These are phyloP conservation scores for Tricholoma terreum DNA, from an alignment of 768 basidiomycete species.

Conservation along the genomic window DNA sequence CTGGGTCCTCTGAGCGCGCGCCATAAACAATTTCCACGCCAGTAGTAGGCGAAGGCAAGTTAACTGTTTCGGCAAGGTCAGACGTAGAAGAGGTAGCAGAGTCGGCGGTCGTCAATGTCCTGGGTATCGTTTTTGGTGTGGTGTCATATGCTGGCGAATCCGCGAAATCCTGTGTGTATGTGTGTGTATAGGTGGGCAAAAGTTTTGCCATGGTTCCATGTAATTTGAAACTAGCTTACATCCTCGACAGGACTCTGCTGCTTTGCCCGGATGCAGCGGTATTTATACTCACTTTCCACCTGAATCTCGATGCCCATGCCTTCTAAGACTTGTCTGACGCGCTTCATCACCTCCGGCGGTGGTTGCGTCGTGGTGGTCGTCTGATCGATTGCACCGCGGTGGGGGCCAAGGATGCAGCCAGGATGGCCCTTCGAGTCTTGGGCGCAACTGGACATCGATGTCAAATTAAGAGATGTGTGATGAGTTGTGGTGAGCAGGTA, in stretches of 20 bases:
- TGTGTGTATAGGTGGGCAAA: neutral
- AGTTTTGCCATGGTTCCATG: too few species aligned
- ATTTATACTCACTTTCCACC: conserved; percentile 78
- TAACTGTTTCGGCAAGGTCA: conserved; percentile 39
- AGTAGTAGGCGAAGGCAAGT: neutral
- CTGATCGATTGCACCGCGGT: conserved; percentile 88
- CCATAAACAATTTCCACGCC: conserved; percentile 40
- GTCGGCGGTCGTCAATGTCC: neutral
- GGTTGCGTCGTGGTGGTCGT: conserved; percentile 74
- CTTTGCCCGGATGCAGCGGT: conserved; percentile 71
- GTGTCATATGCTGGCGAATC: neutral
- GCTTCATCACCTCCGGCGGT: conserved; percentile 74
- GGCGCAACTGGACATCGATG: neutral
- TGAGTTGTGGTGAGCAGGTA: neutral
- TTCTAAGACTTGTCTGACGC: conserved; percentile 64
- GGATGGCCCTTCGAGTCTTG: neutral
- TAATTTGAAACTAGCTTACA: neutral
- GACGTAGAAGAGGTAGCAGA: conserved; percentile 57
- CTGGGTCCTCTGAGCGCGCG: conserved; percentile 62
- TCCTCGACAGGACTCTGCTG: conserved; percentile 19
- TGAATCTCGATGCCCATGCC: conserved; percentile 82
- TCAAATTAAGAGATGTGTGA: neutral
- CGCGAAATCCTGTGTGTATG: neutral
- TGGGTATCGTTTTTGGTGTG: neutral
- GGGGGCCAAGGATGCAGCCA: conserved; percentile 31